A percentile compares a stretch with the other conserved stretches of the same genome.
Conservation (phyloP, 2,329 filamentous ascomycete species). For the Mariannaea sp. region DNA sequence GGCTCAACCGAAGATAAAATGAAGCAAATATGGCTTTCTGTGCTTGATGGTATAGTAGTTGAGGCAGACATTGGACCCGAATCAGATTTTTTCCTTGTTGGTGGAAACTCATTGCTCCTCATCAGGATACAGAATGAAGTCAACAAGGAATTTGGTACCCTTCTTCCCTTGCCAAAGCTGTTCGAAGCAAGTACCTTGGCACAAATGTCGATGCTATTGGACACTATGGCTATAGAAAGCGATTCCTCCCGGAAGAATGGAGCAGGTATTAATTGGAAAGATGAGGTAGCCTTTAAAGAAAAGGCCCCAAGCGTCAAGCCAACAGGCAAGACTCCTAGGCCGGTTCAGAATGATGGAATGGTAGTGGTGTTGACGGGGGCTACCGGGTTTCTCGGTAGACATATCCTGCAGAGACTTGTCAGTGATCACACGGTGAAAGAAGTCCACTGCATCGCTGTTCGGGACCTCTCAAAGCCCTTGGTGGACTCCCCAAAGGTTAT, state of each 20-base stretch:
- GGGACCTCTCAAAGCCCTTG: neutral
- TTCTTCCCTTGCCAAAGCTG: neutral
- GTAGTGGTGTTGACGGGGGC: neutral
- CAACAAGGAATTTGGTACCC: neutral
- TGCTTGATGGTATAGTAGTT: too few relatives aligned
- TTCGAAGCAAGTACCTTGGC: neutral
- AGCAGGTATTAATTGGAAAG: neutral
- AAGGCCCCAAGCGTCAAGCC: neutral
- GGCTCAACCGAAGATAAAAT: too few relatives aligned
- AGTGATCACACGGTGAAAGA: neutral
- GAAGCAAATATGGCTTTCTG: too few relatives aligned
- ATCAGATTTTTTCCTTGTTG: constrained; percentile 9
- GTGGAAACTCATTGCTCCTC: constrained; percentile 7
- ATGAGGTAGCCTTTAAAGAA: neutral
- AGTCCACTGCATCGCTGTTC: constrained; percentile 6
- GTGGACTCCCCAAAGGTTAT: neutral
- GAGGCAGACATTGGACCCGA: neutral
- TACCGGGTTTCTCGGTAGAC: neutral
- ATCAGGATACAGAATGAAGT: constrained; percentile 2
- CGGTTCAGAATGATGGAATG: too few relatives aligned
- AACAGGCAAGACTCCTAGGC: too few relatives aligned
- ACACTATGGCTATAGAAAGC: neutral
- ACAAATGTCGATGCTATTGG: neutral
- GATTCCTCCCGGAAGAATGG: too few relatives aligned
- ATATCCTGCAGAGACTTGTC: neutral